These are phyloP conservation scores for Mucor irregularis DNA, from an alignment of 371 early-diverging fungal species.

Conservation along the genomic window DNA sequence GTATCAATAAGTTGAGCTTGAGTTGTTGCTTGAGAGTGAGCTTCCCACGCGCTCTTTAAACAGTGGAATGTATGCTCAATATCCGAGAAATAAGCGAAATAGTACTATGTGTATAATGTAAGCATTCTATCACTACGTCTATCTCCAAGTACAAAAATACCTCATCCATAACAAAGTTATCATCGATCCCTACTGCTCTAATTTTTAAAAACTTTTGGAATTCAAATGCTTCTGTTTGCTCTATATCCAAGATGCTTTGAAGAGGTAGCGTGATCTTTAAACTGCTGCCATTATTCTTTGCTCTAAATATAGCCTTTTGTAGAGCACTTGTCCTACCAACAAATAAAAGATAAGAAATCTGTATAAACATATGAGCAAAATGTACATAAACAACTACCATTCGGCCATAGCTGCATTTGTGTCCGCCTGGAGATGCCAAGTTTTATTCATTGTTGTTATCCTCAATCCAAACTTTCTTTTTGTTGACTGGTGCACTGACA, in stretches of 20 bases:
- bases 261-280: conserved; percentile 64
- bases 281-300: conserved; percentile 63
- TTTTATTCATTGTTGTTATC: conserved; percentile 55
- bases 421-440: conserved; percentile 60
- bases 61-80: conserved; percentile 41
- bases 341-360: neutral
- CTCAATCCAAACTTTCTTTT: conserved; percentile 56
- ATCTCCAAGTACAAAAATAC: conserved; percentile 21
- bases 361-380: neutral
- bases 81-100: conserved; percentile 69
- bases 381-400: conserved; percentile 39
- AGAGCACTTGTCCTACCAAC: conserved; percentile 55
- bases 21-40: neutral
- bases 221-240: conserved; percentile 56
- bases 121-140: neutral
- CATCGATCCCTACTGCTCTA: conserved; percentile 61
- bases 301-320: conserved; percentile 63
- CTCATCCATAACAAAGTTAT: conserved; percentile 66
- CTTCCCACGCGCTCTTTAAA: conserved; percentile 36
- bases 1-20: neutral
- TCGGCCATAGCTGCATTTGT: conserved; percentile 51
- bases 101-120: conserved; percentile 46
- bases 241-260: conserved; percentile 60
- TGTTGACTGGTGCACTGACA: conserved; percentile 53
- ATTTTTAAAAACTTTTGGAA: conserved; percentile 64